Conservation (phyloP, 768 basidiomycete species). For the Auricularia heimuer region DNA sequence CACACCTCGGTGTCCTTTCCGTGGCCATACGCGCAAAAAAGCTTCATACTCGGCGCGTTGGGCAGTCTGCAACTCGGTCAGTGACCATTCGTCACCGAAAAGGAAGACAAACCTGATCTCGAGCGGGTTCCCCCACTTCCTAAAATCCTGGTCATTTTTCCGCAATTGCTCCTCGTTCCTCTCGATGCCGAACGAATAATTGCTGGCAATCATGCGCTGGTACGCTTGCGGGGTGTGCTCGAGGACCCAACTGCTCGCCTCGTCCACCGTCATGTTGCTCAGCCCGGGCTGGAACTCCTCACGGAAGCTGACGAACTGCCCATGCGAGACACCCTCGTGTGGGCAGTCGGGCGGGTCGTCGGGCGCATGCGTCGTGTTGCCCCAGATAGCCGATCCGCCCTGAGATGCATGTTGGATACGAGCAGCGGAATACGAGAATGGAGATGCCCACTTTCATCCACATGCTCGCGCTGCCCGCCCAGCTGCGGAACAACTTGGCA, state of each 20-base stretch:
- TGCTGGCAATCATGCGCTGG: constrained; percentile 70
- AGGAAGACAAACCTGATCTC: constrained; percentile 48
- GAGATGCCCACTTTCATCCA: constrained; percentile 70
- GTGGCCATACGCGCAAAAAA: constrained; percentile 89
- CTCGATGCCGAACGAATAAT: constrained; percentile 88
- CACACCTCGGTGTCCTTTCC: constrained; percentile 88
- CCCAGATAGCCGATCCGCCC: constrained; percentile 84
- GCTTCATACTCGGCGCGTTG: constrained; percentile 81
- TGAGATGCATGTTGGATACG: constrained; percentile 17
- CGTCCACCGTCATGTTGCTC: constrained; percentile 68
- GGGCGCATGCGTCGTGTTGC: constrained; percentile 61
- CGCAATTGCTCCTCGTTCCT: constrained; percentile 52
- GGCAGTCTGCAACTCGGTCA: constrained; percentile 48
- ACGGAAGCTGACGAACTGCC: constrained; percentile 77
- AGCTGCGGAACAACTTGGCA: constrained; percentile 81
- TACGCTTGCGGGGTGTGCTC: constrained; percentile 60
- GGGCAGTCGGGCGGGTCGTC: constrained; percentile 52
- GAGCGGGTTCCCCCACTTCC: constrained; percentile 89
- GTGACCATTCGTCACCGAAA: not conserved
- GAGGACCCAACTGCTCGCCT: constrained; percentile 70
- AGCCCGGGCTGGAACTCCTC: constrained; percentile 13
- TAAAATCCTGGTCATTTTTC: constrained; percentile 60
- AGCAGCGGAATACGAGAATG: not conserved
- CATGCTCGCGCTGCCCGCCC: constrained; percentile 90
- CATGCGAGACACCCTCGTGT: constrained; percentile 48